These are phyloP conservation scores for Bruguiera sexangula DNA, from an alignment of 345 rosid species.

Conservation along the genomic window DNA sequence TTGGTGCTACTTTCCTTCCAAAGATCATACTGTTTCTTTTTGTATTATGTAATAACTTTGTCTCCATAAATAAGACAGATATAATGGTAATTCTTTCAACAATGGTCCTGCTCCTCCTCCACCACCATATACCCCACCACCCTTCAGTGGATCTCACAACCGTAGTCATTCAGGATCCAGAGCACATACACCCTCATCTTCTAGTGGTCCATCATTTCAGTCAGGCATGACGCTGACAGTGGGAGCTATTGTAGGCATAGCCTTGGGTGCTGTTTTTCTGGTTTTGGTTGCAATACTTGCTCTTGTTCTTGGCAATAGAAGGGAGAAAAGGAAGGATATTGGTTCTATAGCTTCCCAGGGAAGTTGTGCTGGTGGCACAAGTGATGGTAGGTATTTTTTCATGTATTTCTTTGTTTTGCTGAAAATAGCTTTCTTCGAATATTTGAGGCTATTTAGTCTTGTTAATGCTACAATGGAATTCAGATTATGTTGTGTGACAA, in stretches of 20 bases:
- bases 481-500: no score
- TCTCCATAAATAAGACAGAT: slow-evolving; percentile 50
- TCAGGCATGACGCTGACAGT: slow-evolving; percentile 51
- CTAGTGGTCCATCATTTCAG: slow-evolving; percentile 40
- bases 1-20: neutral
- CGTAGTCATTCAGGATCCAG: slow-evolving; percentile 46
- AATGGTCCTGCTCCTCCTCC: slow-evolving; percentile 77
- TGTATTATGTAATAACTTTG: slow-evolving; percentile 16
- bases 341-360: slow-evolving; percentile 47
- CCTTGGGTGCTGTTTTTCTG: slow-evolving; percentile 57
- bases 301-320: slow-evolving; percentile 47
- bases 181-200: slow-evolving; percentile 26
- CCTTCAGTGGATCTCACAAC: slow-evolving; percentile 51
- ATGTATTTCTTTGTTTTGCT: neutral
- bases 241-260: slow-evolving; percentile 65
- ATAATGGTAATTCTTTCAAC: slow-evolving; percentile 72
- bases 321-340: slow-evolving; percentile 41
- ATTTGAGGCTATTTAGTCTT: no score
- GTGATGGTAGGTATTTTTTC: slow-evolving; percentile 34
- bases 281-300: slow-evolving; percentile 45
- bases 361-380: slow-evolving; percentile 43
- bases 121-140: slow-evolving; percentile 55
- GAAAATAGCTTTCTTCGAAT: no score
- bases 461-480: no score
- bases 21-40: neutral